Base-by-base conservation (phyloP, 108 stramenopile genomes). In the Seminavis robusta region DNA sequence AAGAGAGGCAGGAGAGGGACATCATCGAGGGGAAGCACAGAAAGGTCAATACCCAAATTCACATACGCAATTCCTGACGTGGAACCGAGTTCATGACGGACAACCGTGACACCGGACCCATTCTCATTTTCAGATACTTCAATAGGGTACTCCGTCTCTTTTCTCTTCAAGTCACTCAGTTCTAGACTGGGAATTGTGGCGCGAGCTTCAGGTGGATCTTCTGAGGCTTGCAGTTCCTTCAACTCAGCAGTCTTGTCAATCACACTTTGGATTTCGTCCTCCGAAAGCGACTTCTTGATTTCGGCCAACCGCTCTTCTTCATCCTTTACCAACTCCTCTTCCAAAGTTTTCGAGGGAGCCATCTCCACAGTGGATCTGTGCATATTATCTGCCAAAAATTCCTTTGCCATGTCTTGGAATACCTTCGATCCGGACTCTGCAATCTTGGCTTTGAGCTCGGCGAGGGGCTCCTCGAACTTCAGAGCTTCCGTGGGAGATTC, bases 51-150 rank as follows among this genome's bases (percentile, higher is more conserved):
- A 4, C 72, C 91, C 19, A 70, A 40, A 56, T 72, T 85, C 9
- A 82, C 85, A 71, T 98, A 98, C 0, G 93, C 84, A 67, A 98
- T 95, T 37, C 97, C 97, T 7, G 84, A 86, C 28, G 95, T 96
- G 30, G 91, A 93, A 21, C 71, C 83, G 29, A 98, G 62, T 47
- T 83, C 89, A 62, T 96, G 94, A 9, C 85, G 77, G 3, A 96
- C 68, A 4, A 95, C 74, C 30, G 87, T 93, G 10, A 95, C 73
- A 21, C 92, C 94, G 30, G 88, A 66, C 20, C 75, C 61, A 36
- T 59, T 75, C 53, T 81, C 83, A 52, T 88, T 90, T 36, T 90
- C 80, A 16, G 58, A 59, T 13, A 92, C 88, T 0, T 66, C 88
- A 74, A 90, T 96, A 9, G 95, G 95, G 59, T 90, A 95, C 56